Evolutionary conservation across 148 eudicot genomes (phyloP), one percentile per base, ranked within the genome.

Genomic region (Rhododendron molle): DNA sequence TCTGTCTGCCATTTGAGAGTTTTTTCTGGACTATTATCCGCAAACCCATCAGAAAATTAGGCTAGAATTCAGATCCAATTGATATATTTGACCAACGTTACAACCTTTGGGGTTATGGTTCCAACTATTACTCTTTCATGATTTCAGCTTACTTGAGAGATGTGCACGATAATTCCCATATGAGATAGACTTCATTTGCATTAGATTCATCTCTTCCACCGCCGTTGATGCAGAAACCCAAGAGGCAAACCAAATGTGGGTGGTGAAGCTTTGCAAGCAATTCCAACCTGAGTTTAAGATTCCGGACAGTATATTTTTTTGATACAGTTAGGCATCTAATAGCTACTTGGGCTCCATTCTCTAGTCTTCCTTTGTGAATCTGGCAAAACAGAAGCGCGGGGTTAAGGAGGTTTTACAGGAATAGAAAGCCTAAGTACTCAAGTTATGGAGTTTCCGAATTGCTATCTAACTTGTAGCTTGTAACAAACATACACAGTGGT

Each of bases 171-270:
- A n/a, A n/a, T n/a, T n/a, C n/a, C n/a, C n/a, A n/a, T n/a, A n/a
- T n/a, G n/a, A n/a, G n/a, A n/a, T n/a, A n/a, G n/a, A n/a, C n/a
- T n/a, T n/a, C n/a, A n/a, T n/a, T n/a, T n/a, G n/a, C n/a, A n/a
- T n/a, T n/a, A n/a, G n/a, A n/a, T n/a, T n/a, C n/a, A n/a, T n/a
- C n/a, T n/a, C n/a, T n/a, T n/a, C n/a, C n/a, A n/a, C n/a, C n/a
- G n/a, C n/a, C n/a, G n/a, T n/a, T n/a, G n/a, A n/a, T n/a, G 91
- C 97, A 92, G 88, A 91, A 91, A 15, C 97, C 97, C 80, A 94
- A 83, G 23, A 94, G 92, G 88, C 93, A 92, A 83, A 93, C 95
- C 83, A 94, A 85, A 87, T 94, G 89, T 47, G 88, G 93, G 84
- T 94, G 94, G 20, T 93, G 91, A 83, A 93, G 90, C 89, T 91